Base-by-base conservation (phyloP, 2,329 filamentous ascomycete genomes). In the Colletotrichum sp. region DNA sequence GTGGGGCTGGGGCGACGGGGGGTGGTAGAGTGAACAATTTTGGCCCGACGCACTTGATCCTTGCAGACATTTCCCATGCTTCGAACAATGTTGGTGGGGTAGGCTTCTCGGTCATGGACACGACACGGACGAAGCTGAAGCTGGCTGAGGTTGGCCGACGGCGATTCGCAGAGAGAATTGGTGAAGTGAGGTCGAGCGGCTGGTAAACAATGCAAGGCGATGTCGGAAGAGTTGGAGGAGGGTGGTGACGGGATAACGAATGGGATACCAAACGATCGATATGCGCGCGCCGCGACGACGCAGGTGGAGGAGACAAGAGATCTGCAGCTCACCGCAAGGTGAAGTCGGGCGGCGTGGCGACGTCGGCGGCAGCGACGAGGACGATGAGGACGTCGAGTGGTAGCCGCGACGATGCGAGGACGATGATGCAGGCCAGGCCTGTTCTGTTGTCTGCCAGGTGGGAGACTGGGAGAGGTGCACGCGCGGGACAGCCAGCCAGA, bases 51-150 rank as follows among this genome's bases (percentile, higher is more conserved):
- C 82, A 89, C 88, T 86, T 86, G 83, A 82, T 81, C 84, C 82
- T 84, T 81, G 82, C 82, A 83, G 83, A 82, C 84, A 82, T 86
- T 83, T 86, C 87, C 88, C 88, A 89, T 89, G 85, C 84, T 85
- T 88, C 84, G 85, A 86, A 85, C 82, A 82, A 83, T 82, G 79
- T 82, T 81, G 84, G 83, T 84, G 84, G 82, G 72, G 72, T 67
- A 72, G 32, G 69, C 80, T 75, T 81, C 81, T 82, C 84, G 84
- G 86, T 85, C 87, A 89, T 89, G 83, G 83, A 84, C 82, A 78
- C 81, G 65, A 76, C 60, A 59, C 44, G 36, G 69, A 34, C 26
- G 67, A 74, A 60, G 62, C 44, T 71, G 66, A 69, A 52, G 71
- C 39, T 32, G 71, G 32, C 57, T 26, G 63, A 64, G 36, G 71